A percentile compares a stretch with the other conserved stretches of the same genome.
These are phyloP conservation scores for Rhizoctonia solani DNA, from an alignment of 1,284 basidiomycete species.

Conservation along the genomic window DNA sequence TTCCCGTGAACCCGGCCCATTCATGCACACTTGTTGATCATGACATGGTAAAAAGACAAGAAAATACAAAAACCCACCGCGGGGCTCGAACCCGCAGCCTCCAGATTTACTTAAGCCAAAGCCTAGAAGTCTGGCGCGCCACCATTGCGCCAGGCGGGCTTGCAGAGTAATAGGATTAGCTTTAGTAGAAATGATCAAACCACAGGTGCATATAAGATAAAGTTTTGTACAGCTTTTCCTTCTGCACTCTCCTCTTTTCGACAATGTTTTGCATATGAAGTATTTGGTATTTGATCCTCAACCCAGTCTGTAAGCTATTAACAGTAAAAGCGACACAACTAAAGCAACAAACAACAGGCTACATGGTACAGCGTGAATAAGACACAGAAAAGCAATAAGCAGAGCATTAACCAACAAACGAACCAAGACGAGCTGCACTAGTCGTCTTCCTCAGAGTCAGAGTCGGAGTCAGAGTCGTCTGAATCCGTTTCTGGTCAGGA, in stretches of 20 bases:
- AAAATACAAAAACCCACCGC: conserved; percentile 30
- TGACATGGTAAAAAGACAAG: too few species aligned
- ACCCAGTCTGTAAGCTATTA: too few species aligned
- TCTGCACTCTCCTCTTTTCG: too few species aligned
- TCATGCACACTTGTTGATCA: too few species aligned
- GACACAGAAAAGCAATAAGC: conserved; percentile 1
- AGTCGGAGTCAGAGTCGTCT: conserved; percentile 7
- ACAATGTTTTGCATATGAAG: too few species aligned
- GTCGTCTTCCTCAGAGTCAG: conserved; percentile 32
- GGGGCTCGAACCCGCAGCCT: too few species aligned
- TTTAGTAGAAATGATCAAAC: neutral
- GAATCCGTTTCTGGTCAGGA: conserved; percentile 7
- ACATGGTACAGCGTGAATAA: conserved; percentile 9
- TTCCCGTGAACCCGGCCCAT: too few species aligned
- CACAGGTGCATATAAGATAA: neutral
- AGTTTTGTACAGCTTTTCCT: too few species aligned
- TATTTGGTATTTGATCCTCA: too few species aligned
- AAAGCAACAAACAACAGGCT: neutral
- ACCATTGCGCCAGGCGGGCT: conserved; percentile 35
- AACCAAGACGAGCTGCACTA: conserved; percentile 31
- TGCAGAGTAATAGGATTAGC: neutral
- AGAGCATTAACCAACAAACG: neutral
- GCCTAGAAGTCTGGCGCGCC: conserved; percentile 33
- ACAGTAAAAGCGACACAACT: too few species aligned
- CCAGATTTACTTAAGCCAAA: conserved; percentile 7